These are phyloP conservation scores for Penicillium decumbens DNA, from an alignment of 2,329 filamentous ascomycete genomes.

Conservation along the genomic window DNA sequence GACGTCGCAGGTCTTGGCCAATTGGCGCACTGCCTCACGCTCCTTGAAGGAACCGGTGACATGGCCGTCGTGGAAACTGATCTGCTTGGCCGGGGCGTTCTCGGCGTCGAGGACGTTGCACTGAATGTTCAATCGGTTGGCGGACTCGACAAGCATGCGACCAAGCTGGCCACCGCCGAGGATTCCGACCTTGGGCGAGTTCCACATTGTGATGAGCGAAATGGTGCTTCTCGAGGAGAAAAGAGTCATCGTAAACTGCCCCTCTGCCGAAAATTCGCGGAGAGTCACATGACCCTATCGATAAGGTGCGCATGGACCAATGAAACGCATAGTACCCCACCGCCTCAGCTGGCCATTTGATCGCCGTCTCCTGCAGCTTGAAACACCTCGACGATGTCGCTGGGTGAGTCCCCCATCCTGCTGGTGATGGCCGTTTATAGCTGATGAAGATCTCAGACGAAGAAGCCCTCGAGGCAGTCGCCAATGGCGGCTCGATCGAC, in stretches of 20 bases:
- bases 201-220: constrained; percentile 33
- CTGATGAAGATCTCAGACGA: constrained; percentile 40
- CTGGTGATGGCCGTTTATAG: not conserved
- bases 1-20: constrained; percentile 73
- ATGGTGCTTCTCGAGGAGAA: constrained; percentile 3
- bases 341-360: constrained; percentile 15
- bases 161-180: constrained; percentile 71
- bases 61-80: constrained; percentile 69
- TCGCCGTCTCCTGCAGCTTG: constrained; percentile 13
- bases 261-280: constrained; percentile 25
- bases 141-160: constrained; percentile 90
- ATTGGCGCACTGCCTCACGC: constrained; percentile 66
- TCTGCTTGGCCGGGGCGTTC: constrained; percentile 76
- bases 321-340: constrained; percentile 11
- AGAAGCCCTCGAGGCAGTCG: constrained; percentile 52
- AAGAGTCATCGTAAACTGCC: constrained; percentile 16
- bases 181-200: constrained; percentile 47
- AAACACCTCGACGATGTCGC: constrained; percentile 28
- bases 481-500: constrained; percentile 56
- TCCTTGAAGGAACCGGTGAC: constrained; percentile 87
- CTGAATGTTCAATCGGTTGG: constrained; percentile 69
- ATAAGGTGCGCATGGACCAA: constrained; percentile 20
- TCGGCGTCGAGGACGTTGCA: constrained; percentile 74
- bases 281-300: constrained; percentile 21
- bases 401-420: constrained; percentile 24